Conservation (phyloP, 2,329 filamentous ascomycete species). For the Diaporthe eres region DNA sequence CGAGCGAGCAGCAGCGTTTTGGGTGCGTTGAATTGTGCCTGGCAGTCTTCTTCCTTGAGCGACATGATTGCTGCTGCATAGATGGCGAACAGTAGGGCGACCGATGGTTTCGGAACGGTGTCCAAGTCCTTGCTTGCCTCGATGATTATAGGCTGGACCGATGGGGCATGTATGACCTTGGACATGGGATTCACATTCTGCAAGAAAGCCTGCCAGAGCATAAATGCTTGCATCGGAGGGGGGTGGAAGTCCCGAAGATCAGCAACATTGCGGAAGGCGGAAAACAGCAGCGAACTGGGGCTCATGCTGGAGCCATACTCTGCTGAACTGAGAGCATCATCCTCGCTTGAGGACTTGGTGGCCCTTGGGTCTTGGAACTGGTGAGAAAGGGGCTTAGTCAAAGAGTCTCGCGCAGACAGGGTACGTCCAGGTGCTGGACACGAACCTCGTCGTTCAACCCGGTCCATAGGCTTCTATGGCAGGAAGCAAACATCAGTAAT, state of each 20-base stretch:
- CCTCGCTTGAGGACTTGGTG: conserved; percentile 40
- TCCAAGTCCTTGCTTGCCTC: conserved; percentile 43
- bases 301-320: conserved; percentile 61
- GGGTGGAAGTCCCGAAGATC: conserved; percentile 51
- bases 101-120: conserved; percentile 34
- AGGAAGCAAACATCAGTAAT: not conserved
- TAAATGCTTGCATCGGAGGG: conserved; percentile 48
- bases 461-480: conserved; percentile 44
- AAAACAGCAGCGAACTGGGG: conserved; percentile 52
- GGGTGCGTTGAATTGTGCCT: conserved; percentile 33
- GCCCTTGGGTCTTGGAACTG: conserved; percentile 44
- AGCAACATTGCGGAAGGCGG: conserved; percentile 20
- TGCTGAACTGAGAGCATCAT: conserved; percentile 49
- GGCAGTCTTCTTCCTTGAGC: conserved; percentile 41
- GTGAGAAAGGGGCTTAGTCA: conserved; percentile 12
- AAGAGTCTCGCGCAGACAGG: not conserved
- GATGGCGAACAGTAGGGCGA: conserved; percentile 42
- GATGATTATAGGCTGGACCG: conserved; percentile 53
- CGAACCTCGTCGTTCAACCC: conserved; percentile 45
- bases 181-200: conserved; percentile 67
- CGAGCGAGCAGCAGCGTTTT: conserved; percentile 34
- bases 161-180: conserved; percentile 65
- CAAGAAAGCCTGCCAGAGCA: conserved; percentile 65
- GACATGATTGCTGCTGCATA: conserved; percentile 41
- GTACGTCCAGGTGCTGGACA: not conserved